Conservation (phyloP, 140 eudicot species). For the Oenanthe javanica region DNA sequence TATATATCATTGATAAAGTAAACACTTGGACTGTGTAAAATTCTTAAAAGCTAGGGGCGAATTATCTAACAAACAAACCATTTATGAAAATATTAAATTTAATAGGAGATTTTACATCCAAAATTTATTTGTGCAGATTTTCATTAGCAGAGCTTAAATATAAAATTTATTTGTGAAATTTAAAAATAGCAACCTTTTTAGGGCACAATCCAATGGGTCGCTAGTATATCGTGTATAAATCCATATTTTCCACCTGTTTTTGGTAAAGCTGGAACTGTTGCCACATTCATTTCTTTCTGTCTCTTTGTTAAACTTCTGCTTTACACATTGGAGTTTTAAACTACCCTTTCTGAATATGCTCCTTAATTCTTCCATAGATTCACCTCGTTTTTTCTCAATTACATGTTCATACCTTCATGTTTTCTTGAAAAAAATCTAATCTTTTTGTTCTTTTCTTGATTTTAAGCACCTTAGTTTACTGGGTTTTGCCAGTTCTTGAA, state of each 20-base stretch:
- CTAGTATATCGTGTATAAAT: too few relatives aligned
- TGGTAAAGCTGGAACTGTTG: background rate
- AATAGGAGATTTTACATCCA: too few relatives aligned
- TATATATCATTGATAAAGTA: too few relatives aligned
- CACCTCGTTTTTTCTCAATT: background rate
- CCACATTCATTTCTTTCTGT: conserved; percentile 1
- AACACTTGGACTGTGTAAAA: too few relatives aligned
- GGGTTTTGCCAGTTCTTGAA: background rate
- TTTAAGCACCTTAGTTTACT: background rate
- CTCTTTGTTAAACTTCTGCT: background rate
- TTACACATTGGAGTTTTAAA: background rate
- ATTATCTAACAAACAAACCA: too few relatives aligned
- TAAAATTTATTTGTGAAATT: too few relatives aligned
- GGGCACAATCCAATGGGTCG: too few relatives aligned
- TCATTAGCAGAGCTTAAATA: too few relatives aligned
- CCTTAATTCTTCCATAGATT: background rate
- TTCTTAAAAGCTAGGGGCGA: too few relatives aligned
- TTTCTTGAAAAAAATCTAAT: background rate
- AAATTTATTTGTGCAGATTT: too few relatives aligned
- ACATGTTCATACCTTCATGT: background rate
- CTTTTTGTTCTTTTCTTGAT: background rate
- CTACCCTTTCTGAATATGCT: background rate
- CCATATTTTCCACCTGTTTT: background rate
- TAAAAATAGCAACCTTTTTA: too few relatives aligned
- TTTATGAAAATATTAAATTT: too few relatives aligned